Evolutionary conservation across 75 land plant genomes (phyloP).

Genomic region (Picea glauca): DNA sequence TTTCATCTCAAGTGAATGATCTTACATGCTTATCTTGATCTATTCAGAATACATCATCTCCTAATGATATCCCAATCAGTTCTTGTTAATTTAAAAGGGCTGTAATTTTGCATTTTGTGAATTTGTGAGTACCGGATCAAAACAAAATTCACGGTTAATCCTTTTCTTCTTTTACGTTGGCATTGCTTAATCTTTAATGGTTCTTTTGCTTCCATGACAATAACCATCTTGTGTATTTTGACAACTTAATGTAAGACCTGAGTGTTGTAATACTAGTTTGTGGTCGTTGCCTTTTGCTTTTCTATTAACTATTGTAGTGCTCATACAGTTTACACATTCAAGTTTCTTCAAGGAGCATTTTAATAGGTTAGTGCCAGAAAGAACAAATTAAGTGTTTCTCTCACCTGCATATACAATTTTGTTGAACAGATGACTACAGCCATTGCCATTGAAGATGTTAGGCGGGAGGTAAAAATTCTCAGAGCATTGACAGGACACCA

Average conservation of each 20-base stretch:
- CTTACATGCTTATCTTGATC: not conserved
- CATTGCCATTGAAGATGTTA: conserved; percentile 94
- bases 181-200: not conserved
- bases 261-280: not conserved
- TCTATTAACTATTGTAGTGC: not conserved
- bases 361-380: not conserved
- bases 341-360: not conserved
- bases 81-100: not conserved
- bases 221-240: not conserved
- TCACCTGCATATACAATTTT: not conserved
- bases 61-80: not conserved
- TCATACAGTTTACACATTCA: not conserved
- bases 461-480: conserved; percentile 84
- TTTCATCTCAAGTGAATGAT: not conserved
- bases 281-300: not conserved
- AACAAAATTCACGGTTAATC: not conserved
- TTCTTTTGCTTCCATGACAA: not conserved
- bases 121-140: not conserved
- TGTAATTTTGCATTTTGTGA: too few species aligned
- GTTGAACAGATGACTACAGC: conserved; percentile 78
- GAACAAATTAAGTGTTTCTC: not conserved
- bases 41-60: not conserved
- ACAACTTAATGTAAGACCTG: not conserved
- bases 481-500: conserved; percentile 78
- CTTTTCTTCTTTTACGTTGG: not conserved